A percentile compares a stretch with the other conserved stretches of the same genome.
These are phyloP conservation scores for Gossypium schwendimanii DNA, from an alignment of 441 rosid species.

Conservation along the genomic window DNA sequence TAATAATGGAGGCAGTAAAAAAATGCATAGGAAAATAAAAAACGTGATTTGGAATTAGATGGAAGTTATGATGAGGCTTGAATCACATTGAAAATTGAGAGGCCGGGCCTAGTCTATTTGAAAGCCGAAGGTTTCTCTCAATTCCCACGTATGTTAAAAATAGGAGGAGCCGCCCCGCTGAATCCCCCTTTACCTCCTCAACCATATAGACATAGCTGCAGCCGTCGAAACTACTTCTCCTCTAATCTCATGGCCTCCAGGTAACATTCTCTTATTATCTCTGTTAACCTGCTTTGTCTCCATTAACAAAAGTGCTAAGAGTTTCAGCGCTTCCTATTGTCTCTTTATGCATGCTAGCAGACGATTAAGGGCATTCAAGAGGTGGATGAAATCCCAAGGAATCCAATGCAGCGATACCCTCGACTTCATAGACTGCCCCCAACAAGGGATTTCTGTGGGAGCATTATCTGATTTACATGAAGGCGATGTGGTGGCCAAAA, in stretches of 20 bases:
- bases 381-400: constrained; percentile 74
- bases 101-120: too few relatives aligned
- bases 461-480: constrained; percentile 52
- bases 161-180: neutral
- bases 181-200: neutral
- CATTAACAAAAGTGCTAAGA: neutral
- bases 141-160: neutral
- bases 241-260: constrained; percentile 8
- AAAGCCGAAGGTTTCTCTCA: too few relatives aligned
- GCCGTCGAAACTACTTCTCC: neutral
- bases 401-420: constrained; percentile 52
- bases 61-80: too few relatives aligned
- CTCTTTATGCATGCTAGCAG: constrained; percentile 19
- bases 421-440: constrained; percentile 34
- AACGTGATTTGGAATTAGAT: too few relatives aligned
- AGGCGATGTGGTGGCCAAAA: constrained; percentile 65
- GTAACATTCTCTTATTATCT: neutral
- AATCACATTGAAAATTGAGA: too few relatives aligned
- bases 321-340: neutral
- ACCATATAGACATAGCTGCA: neutral
- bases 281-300: neutral
- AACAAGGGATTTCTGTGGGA: constrained; percentile 43
- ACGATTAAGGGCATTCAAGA: constrained; percentile 73
- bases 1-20: too few relatives aligned
- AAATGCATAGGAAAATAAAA: too few relatives aligned